These are phyloP conservation scores for Pythium catenulatum DNA, from an alignment of 352 stramenopile species.

Conservation along the genomic window DNA sequence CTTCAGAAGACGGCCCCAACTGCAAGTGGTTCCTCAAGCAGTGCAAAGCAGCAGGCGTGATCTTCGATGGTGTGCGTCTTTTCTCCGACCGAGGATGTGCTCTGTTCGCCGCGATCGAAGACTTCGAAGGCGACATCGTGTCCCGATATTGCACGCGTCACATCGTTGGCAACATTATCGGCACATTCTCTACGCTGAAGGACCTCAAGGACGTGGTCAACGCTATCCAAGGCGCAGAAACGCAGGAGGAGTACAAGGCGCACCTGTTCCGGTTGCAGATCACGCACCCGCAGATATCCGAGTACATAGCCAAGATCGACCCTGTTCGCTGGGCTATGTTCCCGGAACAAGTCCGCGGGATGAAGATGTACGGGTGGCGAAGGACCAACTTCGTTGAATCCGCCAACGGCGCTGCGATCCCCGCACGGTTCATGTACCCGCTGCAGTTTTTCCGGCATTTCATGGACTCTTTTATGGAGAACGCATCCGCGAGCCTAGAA, in stretches of 20 bases:
- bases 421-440: background rate
- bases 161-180: background rate
- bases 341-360: background rate
- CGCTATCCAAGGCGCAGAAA: background rate
- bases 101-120: background rate
- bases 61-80: background rate
- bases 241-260: background rate
- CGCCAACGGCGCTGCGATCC: background rate
- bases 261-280: background rate
- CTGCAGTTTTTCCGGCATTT: background rate
- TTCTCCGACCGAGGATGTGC: background rate
- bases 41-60: background rate
- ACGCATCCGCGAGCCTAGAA: background rate
- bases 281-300: too few relatives aligned
- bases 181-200: background rate
- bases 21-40: background rate
- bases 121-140: background rate
- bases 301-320: slow-evolving; percentile 17
- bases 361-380: slow-evolving; percentile 43
- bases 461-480: background rate
- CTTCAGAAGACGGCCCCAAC: background rate
- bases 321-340: slow-evolving; percentile 33
- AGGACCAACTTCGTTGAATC: slow-evolving; percentile 57
- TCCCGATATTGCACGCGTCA: background rate
- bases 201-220: background rate